Percentiles rank a stretch among this genome's conserved stretches.
phyloP scores from a whole-genome alignment of 495 filamentous ascomycete genomes.

The Neurospora hispaniola region DNA sequence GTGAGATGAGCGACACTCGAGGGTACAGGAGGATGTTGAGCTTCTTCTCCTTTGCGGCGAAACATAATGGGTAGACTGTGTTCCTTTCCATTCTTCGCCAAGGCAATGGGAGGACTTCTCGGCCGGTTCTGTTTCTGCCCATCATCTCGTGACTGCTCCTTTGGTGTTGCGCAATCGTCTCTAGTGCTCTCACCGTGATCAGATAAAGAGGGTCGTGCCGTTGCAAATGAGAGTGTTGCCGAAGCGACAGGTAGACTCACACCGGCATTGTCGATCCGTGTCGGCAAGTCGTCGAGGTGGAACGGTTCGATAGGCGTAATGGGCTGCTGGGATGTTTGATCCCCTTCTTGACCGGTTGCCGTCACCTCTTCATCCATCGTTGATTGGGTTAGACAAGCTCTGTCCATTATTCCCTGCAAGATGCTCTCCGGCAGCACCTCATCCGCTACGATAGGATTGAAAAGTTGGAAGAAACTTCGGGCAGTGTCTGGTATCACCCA shows the following conservation, averaged over 20 bases:
- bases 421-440: slow-evolving; percentile 40
- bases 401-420: slow-evolving; percentile 29
- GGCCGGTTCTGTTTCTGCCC: not conserved
- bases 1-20: not conserved
- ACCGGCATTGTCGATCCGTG: slow-evolving; percentile 4
- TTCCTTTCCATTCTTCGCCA: slow-evolving; percentile 6
- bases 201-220: slow-evolving; percentile 6
- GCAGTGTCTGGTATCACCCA: slow-evolving; percentile 40
- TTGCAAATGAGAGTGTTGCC: not conserved
- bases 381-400: slow-evolving; percentile 15
- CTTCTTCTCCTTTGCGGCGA: slow-evolving; percentile 9
- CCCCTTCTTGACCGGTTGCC: not conserved
- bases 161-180: slow-evolving; percentile 10
- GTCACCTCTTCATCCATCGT: slow-evolving; percentile 8
- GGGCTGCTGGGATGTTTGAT: not conserved
- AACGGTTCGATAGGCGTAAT: slow-evolving; percentile 27
- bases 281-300: slow-evolving; percentile 25
- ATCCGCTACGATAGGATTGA: slow-evolving; percentile 37
- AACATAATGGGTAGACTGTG: slow-evolving; percentile 12
- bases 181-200: slow-evolving; percentile 2
- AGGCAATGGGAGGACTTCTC: not conserved
- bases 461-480: slow-evolving; percentile 35
- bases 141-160: not conserved
- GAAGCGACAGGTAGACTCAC: not conserved
- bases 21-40: not conserved